A percentile compares a stretch with the other conserved stretches of the same genome.
phyloP scores from a whole-genome alignment of 176 grass and related monocot species.

The Zoysia pacifica region DNA sequence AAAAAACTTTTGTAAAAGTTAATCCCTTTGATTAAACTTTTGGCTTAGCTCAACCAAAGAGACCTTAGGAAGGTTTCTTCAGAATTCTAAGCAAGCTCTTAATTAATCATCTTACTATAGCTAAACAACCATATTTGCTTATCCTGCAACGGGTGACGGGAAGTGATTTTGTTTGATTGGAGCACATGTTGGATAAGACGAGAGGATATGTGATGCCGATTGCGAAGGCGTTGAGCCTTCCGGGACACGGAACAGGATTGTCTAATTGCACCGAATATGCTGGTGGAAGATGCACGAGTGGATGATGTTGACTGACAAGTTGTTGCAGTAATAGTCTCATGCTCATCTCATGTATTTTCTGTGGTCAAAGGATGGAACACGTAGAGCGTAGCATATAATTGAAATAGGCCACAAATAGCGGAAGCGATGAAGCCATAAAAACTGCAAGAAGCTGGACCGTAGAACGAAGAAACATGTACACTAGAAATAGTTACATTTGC shows the following conservation, averaged over 20 bases:
- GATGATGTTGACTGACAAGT: conserved; percentile 4
- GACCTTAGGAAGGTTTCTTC: background rate
- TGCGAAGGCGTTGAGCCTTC: conserved; percentile 16
- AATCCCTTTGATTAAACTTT: no score
- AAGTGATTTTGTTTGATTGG: background rate
- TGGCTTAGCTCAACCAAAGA: no score
- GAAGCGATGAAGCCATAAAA: background rate
- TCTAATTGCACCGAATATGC: conserved; percentile 7
- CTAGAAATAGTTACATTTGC: background rate
- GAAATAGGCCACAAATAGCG: background rate
- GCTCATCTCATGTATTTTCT: background rate
- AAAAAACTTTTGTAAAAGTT: no score
- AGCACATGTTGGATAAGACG: conserved; percentile 13
- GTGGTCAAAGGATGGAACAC: background rate
- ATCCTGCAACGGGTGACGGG: background rate
- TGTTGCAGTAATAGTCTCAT: background rate
- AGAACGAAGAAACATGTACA: background rate
- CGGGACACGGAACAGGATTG: conserved; percentile 4
- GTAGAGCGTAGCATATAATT: background rate
- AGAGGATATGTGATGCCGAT: conserved; percentile 24
- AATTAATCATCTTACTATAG: background rate
- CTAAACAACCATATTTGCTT: background rate
- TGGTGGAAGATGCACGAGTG: background rate
- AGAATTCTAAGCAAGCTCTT: background rate
- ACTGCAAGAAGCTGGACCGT: background rate